These are phyloP conservation scores for Debaryomyces singareniensis DNA, from an alignment of 1,139 yeast species.

Conservation along the genomic window DNA sequence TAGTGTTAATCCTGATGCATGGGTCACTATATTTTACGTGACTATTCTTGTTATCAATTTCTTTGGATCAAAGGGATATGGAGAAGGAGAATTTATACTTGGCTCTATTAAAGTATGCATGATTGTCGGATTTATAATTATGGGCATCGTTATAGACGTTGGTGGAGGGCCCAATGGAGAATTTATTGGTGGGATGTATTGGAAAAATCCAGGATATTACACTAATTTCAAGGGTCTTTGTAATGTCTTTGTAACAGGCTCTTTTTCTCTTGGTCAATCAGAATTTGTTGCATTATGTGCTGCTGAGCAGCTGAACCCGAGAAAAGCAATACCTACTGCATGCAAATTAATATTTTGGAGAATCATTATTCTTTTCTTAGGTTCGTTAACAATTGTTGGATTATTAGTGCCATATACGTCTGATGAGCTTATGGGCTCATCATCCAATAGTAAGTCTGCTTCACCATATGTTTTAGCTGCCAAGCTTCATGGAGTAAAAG, in stretches of 20 bases:
- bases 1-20: constrained; percentile 20
- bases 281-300: constrained; percentile 30
- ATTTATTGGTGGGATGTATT: constrained; percentile 26
- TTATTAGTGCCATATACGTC: constrained; percentile 28
- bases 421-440: constrained; percentile 23
- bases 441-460: constrained; percentile 21
- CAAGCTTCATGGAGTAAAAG: constrained; percentile 23
- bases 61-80: constrained; percentile 24
- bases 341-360: constrained; percentile 29
- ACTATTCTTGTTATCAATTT: constrained; percentile 18
- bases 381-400: constrained; percentile 27
- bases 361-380: constrained; percentile 24
- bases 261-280: constrained; percentile 20
- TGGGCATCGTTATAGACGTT: constrained; percentile 22
- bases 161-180: constrained; percentile 18
- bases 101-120: constrained; percentile 14
- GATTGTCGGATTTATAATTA: constrained; percentile 22
- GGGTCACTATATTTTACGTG: constrained; percentile 22
- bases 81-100: constrained; percentile 27
- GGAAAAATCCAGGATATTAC: constrained; percentile 21
- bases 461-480: constrained; percentile 31
- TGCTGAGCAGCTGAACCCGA: constrained; percentile 28
- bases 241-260: constrained; percentile 23
- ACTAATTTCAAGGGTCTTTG: constrained; percentile 25
- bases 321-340: constrained; percentile 27